These are phyloP conservation scores for Stromatinia cepivora DNA, from an alignment of 2,329 filamentous ascomycete genomes.

Conservation along the genomic window DNA sequence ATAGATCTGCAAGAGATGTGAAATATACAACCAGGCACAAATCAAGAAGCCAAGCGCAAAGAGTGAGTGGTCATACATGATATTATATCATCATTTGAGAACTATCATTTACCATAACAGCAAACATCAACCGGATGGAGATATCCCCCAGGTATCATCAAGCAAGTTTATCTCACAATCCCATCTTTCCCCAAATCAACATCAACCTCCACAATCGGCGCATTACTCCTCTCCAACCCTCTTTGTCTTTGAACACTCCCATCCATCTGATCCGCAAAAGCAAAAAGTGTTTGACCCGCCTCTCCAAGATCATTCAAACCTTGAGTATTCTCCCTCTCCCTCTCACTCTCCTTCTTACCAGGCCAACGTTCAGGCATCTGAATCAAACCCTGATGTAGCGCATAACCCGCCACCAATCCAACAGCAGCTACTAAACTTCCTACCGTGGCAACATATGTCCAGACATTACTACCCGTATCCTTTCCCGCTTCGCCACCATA, in stretches of 20 bases:
- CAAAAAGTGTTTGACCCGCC: conserved; percentile 35
- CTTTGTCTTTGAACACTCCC: conserved; percentile 26
- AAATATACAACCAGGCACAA: background rate
- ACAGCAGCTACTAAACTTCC: conserved; percentile 37
- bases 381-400: conserved; percentile 40
- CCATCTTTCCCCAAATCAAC: conserved; percentile 23
- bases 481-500: conserved; percentile 32
- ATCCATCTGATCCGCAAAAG: conserved; percentile 34
- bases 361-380: conserved; percentile 24
- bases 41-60: background rate
- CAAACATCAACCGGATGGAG: background rate
- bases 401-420: conserved; percentile 39
- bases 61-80: background rate
- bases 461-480: conserved; percentile 28
- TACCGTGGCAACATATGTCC: conserved; percentile 32
- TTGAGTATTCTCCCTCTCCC: conserved; percentile 20
- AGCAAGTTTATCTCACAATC: background rate
- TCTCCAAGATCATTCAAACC: conserved; percentile 35
- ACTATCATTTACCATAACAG: background rate
- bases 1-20: background rate
- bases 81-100: background rate
- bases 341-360: conserved; percentile 20
- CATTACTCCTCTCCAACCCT: conserved; percentile 23
- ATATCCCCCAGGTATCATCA: background rate
- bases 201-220: conserved; percentile 33